phyloP scores from a whole-genome alignment of 768 basidiomycete genomes.

The Kockovaella imperatae region DNA sequence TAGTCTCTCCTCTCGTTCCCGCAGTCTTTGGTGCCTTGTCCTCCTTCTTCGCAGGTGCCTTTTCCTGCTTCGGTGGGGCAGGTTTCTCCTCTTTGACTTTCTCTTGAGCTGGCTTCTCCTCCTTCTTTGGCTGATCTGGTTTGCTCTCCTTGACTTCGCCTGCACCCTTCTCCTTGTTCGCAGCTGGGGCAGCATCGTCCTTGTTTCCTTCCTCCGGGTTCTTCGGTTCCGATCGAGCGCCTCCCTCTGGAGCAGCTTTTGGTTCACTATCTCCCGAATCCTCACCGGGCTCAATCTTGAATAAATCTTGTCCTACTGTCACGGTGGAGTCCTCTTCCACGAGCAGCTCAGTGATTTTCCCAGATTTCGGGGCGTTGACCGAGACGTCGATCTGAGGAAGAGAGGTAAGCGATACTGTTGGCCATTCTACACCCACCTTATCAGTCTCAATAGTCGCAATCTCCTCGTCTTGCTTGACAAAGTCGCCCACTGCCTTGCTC shows the following conservation, averaged over 20 bases:
- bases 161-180: conserved; percentile 36
- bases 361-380: conserved; percentile 83
- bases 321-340: conserved; percentile 92
- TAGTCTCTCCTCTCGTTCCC: conserved; percentile 72
- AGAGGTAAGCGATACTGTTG: background rate
- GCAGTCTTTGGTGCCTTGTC: conserved; percentile 43
- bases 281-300: conserved; percentile 79
- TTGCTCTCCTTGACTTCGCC: too few species aligned
- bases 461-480: conserved; percentile 86
- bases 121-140: conserved; percentile 32
- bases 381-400: conserved; percentile 79
- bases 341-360: conserved; percentile 76
- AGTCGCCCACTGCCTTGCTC: conserved; percentile 87
- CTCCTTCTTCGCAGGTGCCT: conserved; percentile 19
- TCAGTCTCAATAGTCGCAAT: conserved; percentile 97
- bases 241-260: conserved; percentile 24
- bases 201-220: conserved; percentile 35
- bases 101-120: conserved; percentile 27
- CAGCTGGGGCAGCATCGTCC: conserved; percentile 33
- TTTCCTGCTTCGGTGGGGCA: conserved; percentile 33
- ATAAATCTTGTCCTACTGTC: conserved; percentile 85
- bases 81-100: conserved; percentile 44
- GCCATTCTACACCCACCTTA: conserved; percentile 58
- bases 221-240: conserved; percentile 33
- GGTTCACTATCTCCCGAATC: conserved; percentile 30